Base-by-base conservation (phyloP, 1,284 basidiomycete genomes). In the Fomitopsis schrenkii region DNA sequence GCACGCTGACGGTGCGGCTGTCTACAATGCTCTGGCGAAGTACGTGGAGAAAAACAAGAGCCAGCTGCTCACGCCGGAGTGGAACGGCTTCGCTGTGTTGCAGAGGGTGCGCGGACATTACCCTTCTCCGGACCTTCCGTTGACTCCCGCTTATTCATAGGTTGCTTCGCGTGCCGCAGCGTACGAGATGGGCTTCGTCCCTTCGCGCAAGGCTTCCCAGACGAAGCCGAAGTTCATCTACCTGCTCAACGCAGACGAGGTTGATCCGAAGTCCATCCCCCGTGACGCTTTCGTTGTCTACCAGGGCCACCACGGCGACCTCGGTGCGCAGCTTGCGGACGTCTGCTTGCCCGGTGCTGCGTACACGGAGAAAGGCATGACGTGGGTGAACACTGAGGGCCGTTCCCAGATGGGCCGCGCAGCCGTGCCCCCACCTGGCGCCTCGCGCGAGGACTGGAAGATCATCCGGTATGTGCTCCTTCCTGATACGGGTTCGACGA, bases 301-400 rank as follows among this genome's bases (percentile, higher is more conserved):
- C 79, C 97, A 99, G 76, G 97, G 97, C 52, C 97, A 98, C 77
- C 97, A 99, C 74, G 97, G 97, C 74, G 97, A 99, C 74, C 83
- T 95, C 48, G 97, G 97, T 57, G 97, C 97, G 3, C 94, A 96
- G 72, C 90, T 96, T 57, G 97, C 97, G 19, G 97, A 99, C 74
- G 95, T 99, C 62, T 94, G 93, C 74, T 79, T 99, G 46, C 97
- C 97, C 48, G 95, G 87, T 30, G 85, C 92, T 28, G 97, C 97
- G 2, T 98, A 98, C 80, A 99, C 97, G 2, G 97, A 99, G 79
- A 99, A 99, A 80, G 83, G 86, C 12, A 83, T 85, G 57, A 98
- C 95, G 2, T 99, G 95, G 93, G 87, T 99, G 63, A 99, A 99
- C 81, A 97, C 96, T 0, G 97, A 99, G 75, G 97, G 97, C 57